Evolutionary conservation across 192 early-diverging fungal genomes (phyloP).

Genomic region (Gryganskiella cystojenkinii): DNA sequence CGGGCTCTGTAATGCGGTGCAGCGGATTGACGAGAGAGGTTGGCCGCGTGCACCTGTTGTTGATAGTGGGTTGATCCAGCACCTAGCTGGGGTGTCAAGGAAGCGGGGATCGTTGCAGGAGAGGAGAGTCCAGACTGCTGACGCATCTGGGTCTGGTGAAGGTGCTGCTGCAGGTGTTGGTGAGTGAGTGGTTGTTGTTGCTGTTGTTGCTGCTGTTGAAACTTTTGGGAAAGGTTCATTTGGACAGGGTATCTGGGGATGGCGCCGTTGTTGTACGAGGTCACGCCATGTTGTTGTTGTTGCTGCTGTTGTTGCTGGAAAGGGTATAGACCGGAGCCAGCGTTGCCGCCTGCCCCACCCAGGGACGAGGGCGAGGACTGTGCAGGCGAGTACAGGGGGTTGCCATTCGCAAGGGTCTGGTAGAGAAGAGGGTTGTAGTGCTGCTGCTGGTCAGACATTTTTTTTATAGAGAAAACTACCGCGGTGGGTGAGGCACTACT

Average conservation of each 20-base stretch:
- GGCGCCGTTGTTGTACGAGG: conserved; percentile 50
- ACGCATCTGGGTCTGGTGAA: conserved; percentile 40
- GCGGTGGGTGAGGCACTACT: no score
- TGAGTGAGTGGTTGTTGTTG: conserved; percentile 48
- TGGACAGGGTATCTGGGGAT: conserved; percentile 59
- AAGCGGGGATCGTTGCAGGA: conserved; percentile 37
- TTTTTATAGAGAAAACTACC: no score
- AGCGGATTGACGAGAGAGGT: conserved; percentile 78
- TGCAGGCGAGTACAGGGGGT: conserved; percentile 38
- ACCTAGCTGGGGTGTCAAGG: conserved; percentile 35
- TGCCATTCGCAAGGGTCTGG: conserved; percentile 42
- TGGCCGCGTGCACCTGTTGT: conserved; percentile 77
- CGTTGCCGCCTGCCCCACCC: conserved; percentile 26
- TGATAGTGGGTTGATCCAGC: conserved; percentile 73
- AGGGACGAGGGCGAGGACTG: conserved; percentile 39
- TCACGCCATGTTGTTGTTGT: no score
- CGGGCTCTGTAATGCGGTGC: conserved; percentile 93
- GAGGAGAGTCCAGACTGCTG: conserved; percentile 50
- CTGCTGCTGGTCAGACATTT: conserved; percentile 12
- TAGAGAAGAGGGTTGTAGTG: conserved; percentile 51
- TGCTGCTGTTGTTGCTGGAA: no score
- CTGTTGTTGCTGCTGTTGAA: conserved; percentile 58
- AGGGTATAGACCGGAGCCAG: conserved; percentile 41
- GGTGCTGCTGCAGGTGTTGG: conserved; percentile 49
- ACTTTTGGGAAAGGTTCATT: conserved; percentile 61